Base-by-base conservation (phyloP, 139 green algal species). In the Tetraselmis striata region DNA sequence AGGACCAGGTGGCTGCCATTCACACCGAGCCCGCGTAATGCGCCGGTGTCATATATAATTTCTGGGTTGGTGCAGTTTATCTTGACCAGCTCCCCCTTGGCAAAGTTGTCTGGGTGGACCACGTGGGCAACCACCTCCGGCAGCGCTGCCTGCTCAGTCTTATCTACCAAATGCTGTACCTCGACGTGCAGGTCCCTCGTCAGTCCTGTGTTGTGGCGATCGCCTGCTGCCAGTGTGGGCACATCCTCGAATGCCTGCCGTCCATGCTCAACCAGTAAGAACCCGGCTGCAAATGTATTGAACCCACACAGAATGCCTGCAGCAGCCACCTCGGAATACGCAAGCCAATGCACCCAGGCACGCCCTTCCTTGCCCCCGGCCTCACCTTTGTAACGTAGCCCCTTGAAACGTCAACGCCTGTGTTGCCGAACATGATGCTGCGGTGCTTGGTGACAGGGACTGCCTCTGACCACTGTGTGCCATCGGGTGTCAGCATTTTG, bases 191-290 rank as follows among this genome's bases (percentile, higher is more conserved):
- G 45, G 45, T 67, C 45, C 45, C 18, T 18, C 45, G 18, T 5
- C 11, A 67, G 45, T 67, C 45, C 45, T 25, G 45, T 67, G 11
- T 5, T 25, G 18, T 5, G 5, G 5, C 18, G 5, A 67, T 18
- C 18, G 11, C 45, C 45, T 67, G 5, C 18, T 67, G 45, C 1
- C 76, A 79, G 76, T 11, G 27, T n/a, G 24, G 83, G 83, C 28
- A 86, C 83, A 30, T 84, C 29, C 80, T 86, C 83, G 23, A 86
- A 86, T 0, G 83, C 28, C n/a, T n/a, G n/a, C n/a, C n/a, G n/a
- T n/a, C n/a, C n/a, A n/a, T n/a, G n/a, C n/a, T n/a, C n/a, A n/a
- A n/a, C n/a, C n/a, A n/a, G n/a, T n/a, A n/a, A n/a, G n/a, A n/a
- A n/a, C n/a, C n/a, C n/a, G n/a, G n/a, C n/a, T n/a, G n/a, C n/a